A percentile compares a stretch with the other conserved stretches of the same genome.
Evolutionary conservation across 148 eudicot genomes (phyloP).

Genomic region (Cornus suecica): DNA sequence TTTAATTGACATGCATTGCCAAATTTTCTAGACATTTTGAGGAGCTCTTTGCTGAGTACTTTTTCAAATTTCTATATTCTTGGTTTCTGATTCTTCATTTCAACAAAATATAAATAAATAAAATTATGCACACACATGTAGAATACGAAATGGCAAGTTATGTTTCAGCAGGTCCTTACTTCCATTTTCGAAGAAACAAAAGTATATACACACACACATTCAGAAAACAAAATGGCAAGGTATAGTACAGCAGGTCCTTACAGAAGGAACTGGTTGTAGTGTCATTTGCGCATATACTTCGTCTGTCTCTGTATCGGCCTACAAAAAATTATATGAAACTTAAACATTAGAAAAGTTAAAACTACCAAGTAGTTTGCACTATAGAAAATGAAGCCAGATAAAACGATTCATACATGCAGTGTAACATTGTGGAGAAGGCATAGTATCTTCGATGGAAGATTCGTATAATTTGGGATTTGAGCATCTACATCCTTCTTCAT

Average conservation of each 20-base stretch:
- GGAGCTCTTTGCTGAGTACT: background rate
- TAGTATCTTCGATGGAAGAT: constrained; percentile 81
- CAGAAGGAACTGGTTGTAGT: constrained; percentile 85
- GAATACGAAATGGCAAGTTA: background rate
- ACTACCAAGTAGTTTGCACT: background rate
- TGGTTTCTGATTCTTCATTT: background rate
- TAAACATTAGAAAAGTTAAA: background rate
- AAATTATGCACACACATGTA: too few species aligned
- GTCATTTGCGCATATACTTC: constrained; percentile 99
- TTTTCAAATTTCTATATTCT: background rate
- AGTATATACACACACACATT: too few species aligned
- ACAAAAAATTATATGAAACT: constrained; percentile 16
- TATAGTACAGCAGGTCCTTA: constrained; percentile 27
- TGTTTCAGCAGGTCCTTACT: constrained; percentile 39
- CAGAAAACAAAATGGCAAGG: background rate
- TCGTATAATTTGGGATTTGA: constrained; percentile 87
- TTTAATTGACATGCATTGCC: background rate
- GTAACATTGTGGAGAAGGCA: constrained; percentile 89
- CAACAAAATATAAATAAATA: too few species aligned
- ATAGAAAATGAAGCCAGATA: background rate
- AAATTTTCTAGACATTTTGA: background rate
- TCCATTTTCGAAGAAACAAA: too few species aligned
- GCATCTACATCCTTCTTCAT: constrained; percentile 86
- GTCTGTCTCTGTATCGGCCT: constrained; percentile 99
- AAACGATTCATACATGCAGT: constrained; percentile 56